A percentile compares a stretch with the other conserved stretches of the same genome.
These are phyloP conservation scores for Chalciporus sphaerocephalus DNA, from an alignment of 768 basidiomycete species.

Conservation along the genomic window DNA sequence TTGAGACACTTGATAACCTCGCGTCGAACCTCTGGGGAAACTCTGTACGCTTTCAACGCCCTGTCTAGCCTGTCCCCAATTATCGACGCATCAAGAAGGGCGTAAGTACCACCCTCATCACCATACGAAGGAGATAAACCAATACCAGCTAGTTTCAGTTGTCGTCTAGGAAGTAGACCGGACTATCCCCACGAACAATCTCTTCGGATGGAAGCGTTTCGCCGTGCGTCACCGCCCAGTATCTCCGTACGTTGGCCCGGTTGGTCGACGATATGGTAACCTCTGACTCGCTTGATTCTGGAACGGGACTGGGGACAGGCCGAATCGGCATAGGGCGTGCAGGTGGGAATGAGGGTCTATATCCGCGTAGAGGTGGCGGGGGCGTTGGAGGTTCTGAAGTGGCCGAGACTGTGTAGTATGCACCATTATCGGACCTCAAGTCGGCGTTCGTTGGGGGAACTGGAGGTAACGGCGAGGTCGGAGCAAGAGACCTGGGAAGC, in stretches of 20 bases:
- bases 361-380: not conserved
- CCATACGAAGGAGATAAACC: slow-evolving; percentile 18
- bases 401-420: not conserved
- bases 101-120: slow-evolving; percentile 5
- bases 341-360: not conserved
- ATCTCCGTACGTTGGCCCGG: slow-evolving; percentile 1
- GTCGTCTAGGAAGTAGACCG: slow-evolving; percentile 10
- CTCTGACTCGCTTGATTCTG: slow-evolving; percentile 8
- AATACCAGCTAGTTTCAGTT: slow-evolving; percentile 4
- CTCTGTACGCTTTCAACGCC: slow-evolving; percentile 15
- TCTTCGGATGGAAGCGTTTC: slow-evolving; percentile 1
- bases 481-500: slow-evolving; percentile 12
- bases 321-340: slow-evolving; percentile 17
- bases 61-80: slow-evolving; percentile 22
- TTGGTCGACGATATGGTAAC: not conserved
- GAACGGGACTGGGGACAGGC: slow-evolving; percentile 16
- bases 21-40: slow-evolving; percentile 14
- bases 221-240: slow-evolving; percentile 1
- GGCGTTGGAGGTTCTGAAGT: slow-evolving; percentile 7
- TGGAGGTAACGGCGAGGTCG: slow-evolving; percentile 20
- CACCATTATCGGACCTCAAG: not conserved
- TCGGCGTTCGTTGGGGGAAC: slow-evolving; percentile 13
- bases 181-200: slow-evolving; percentile 22
- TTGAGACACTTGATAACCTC: slow-evolving; percentile 24
- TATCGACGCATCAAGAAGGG: slow-evolving; percentile 4